Percentiles rank a stretch among this genome's conserved stretches.
These are phyloP conservation scores for Backusella tarrabulga DNA, from an alignment of 192 early-diverging fungal species.

Conservation along the genomic window DNA sequence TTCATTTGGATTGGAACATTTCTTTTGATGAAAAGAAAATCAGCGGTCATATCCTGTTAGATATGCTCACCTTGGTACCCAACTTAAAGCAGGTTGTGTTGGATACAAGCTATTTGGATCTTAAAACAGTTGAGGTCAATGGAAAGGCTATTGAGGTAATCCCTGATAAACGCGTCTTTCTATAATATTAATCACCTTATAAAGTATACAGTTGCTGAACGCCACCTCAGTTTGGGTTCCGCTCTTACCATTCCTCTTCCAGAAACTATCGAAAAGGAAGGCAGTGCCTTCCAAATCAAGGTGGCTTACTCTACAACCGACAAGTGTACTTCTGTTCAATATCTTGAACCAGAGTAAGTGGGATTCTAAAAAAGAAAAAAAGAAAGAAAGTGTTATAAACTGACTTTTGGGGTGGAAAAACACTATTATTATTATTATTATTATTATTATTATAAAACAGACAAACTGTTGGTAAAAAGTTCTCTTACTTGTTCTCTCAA, in stretches of 20 bases:
- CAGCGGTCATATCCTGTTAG: constrained; percentile 62
- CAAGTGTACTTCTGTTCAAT: constrained; percentile 88
- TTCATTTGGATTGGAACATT: constrained; percentile 71
- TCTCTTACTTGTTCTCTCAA: constrained; percentile 96
- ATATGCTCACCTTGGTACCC: constrained; percentile 50
- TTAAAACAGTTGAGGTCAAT: constrained; percentile 39
- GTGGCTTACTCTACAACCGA: constrained; percentile 80
- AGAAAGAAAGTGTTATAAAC: neutral
- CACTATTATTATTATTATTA: too few species aligned
- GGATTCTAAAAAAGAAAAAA: neutral
- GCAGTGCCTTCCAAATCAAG: constrained; percentile 51
- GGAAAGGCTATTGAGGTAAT: constrained; percentile 18
- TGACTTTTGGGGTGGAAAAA: neutral
- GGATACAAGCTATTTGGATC: constrained; percentile 65
- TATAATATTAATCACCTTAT: constrained; percentile 2
- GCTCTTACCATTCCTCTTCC: constrained; percentile 69
- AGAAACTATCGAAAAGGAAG: constrained; percentile 32
- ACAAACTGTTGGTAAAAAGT: constrained; percentile 92
- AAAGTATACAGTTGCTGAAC: constrained; percentile 53
- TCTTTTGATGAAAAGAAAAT: constrained; percentile 77
- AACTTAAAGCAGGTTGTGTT: constrained; percentile 61
- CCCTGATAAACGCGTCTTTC: neutral
- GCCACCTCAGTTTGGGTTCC: constrained; percentile 71
- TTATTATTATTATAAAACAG: constrained; percentile 43
- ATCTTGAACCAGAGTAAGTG: constrained; percentile 52